These are phyloP conservation scores for Anastatica hierochuntica DNA, from an alignment of 345 rosid species.

Conservation along the genomic window DNA sequence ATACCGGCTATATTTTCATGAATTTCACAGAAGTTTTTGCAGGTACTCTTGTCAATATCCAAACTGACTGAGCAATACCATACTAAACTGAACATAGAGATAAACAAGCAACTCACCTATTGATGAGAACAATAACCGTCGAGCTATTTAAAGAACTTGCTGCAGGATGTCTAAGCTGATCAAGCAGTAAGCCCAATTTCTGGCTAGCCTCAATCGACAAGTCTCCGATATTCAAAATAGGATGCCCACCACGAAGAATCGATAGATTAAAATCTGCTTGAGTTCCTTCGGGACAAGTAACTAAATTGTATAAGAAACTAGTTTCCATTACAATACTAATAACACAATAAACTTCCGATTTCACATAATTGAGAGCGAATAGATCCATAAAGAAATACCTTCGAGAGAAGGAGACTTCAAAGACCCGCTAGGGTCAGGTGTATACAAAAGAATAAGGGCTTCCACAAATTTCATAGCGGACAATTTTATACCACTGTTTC, in stretches of 20 bases:
- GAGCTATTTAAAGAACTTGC: conserved; percentile 65
- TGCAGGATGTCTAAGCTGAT: conserved; percentile 81
- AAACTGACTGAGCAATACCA: conserved; percentile 3
- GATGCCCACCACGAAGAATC: conserved; percentile 85
- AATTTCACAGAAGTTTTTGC: no score
- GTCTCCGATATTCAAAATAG: conserved; percentile 74
- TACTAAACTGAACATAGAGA: neutral
- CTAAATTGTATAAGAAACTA: conserved; percentile 20
- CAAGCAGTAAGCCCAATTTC: conserved; percentile 71
- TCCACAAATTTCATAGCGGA: conserved; percentile 80
- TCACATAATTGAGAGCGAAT: conserved; percentile 10
- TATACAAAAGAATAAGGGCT: conserved; percentile 77
- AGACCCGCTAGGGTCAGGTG: conserved; percentile 69
- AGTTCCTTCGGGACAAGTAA: conserved; percentile 37
- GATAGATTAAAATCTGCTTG: conserved; percentile 59
- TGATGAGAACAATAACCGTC: conserved; percentile 61
- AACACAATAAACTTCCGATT: neutral
- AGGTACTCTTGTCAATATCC: neutral
- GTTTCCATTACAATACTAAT: neutral
- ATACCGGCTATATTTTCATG: no score
- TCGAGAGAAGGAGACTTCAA: conserved; percentile 45
- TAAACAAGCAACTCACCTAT: conserved; percentile 36
- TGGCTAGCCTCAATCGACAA: conserved; percentile 85
- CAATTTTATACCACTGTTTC: conserved; percentile 69
- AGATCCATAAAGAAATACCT: conserved; percentile 34